Percentiles rank a stretch among this genome's conserved stretches.
phyloP scores from a whole-genome alignment of 495 filamentous ascomycete genomes.

The Trypethelium eluteriae region DNA sequence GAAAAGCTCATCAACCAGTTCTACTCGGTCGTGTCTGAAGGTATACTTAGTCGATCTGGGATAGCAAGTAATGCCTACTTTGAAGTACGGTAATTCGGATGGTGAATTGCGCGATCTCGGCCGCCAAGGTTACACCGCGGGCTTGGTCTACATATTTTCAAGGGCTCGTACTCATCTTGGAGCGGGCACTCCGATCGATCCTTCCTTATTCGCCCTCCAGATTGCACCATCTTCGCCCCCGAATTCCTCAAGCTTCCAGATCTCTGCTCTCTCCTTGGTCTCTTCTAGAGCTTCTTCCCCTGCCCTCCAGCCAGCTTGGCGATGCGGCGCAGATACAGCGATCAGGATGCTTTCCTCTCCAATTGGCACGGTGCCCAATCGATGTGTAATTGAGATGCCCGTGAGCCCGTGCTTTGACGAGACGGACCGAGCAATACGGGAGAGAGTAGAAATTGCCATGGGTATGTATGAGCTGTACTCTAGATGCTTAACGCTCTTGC shows the following conservation, averaged over 20 bases:
- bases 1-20: not conserved
- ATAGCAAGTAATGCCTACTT: not conserved
- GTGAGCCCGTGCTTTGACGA: slow-evolving; percentile 52
- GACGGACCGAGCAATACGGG: slow-evolving; percentile 55
- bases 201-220: slow-evolving; percentile 89
- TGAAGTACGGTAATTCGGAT: not conserved
- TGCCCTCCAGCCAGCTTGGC: slow-evolving; percentile 79
- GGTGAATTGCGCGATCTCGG: not conserved
- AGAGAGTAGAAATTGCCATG: slow-evolving; percentile 67
- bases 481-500: slow-evolving; percentile 65
- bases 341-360: slow-evolving; percentile 89
- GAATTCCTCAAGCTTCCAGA: slow-evolving; percentile 96
- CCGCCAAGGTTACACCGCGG: not conserved
- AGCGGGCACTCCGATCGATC: slow-evolving; percentile 44
- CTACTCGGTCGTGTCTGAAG: not conserved
- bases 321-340: slow-evolving; percentile 76
- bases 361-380: slow-evolving; percentile 79
- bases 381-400: slow-evolving; percentile 72
- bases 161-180: slow-evolving; percentile 20
- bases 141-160: not conserved
- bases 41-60: not conserved
- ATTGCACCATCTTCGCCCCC: slow-evolving; percentile 59
- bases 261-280: slow-evolving; percentile 78
- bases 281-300: slow-evolving; percentile 85
- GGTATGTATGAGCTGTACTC: slow-evolving; percentile 75